Base-by-base conservation (phyloP, 768 basidiomycete species). In the Kwoniella mangroviensis region DNA sequence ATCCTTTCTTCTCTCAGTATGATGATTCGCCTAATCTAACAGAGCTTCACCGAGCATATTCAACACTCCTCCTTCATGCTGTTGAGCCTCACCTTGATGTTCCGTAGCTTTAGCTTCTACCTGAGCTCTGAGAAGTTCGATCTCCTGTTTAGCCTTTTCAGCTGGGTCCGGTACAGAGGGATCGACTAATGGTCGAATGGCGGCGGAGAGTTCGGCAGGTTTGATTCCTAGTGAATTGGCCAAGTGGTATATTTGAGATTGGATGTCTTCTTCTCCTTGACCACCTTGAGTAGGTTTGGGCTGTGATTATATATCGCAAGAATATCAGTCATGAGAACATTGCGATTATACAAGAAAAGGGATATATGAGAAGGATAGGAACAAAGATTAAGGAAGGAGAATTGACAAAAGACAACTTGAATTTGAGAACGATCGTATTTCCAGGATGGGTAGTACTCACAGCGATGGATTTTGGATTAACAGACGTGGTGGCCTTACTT, bases 61-160 rank as follows among this genome's bases (percentile, higher is more conserved):
- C 42, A 83, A 64, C 1, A 83, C 53, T 17, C 77, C 64, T 6
- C 71, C 76, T 52, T 73, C 77, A 72, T 69, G 62, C 19, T 86
- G 84, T 55, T 87, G 1, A 88, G 89, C 80, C 92, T 87, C 2
- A 88, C 89, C 79, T 92, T 92, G 10, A 90, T 89, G 1, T 91
- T 92, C 77, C 91, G 93, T 86, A 89, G 88, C 80, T 91, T 94
- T 65, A 91, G 85, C 72, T 63, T 73, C 72, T 15, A 74, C 34
- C 63, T 79, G 67, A 53, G 65, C 67, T 61, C 70, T 72, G 51
- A 81, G 69, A 41, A 80, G 64, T 45, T 80, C 74, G 34, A 70
- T 69, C 43, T 80, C 79, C 45, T 73, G 69, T 62, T 76, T 71
- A 19, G 75, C 80, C 24, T 77, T 76, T 21, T 79, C 82, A 40